phyloP scores from a whole-genome alignment of 78 protist genomes.

The Dictyostelium intermedium region DNA sequence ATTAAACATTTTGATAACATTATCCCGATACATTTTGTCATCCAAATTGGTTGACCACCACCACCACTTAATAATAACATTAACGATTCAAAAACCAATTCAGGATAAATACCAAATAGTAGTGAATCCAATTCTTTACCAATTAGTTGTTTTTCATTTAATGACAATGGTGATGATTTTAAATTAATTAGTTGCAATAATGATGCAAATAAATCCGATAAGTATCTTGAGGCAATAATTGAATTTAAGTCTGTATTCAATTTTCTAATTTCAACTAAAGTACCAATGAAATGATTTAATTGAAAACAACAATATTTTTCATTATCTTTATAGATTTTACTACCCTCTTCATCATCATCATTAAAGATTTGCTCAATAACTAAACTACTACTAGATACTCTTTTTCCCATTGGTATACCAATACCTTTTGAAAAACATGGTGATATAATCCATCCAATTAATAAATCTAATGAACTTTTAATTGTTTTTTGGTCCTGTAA shows the following conservation, averaged over 20 bases:
- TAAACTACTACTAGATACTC: conserved; percentile 13
- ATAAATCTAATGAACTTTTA: conserved; percentile 41
- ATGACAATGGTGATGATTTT: conserved; percentile 3
- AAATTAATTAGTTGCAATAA: conserved; percentile 30
- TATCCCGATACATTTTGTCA: conserved; percentile 5
- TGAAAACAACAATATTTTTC: background rate
- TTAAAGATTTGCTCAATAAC: background rate
- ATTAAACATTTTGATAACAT: conserved; percentile 63
- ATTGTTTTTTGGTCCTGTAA: conserved; percentile 41
- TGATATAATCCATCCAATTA: conserved; percentile 50
- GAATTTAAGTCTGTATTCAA: conserved; percentile 27
- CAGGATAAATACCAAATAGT: conserved; percentile 35
- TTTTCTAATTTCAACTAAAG: background rate
- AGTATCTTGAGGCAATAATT: conserved; percentile 33
- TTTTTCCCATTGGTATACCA: conserved; percentile 45
- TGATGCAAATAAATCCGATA: conserved; percentile 48
- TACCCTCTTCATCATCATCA: background rate
- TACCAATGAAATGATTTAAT: background rate
- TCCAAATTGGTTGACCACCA: conserved; percentile 7
- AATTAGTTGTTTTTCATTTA: background rate
- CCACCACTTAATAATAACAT: background rate
- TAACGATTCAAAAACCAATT: conserved; percentile 58
- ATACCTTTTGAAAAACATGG: conserved; percentile 21
- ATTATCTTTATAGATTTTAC: background rate
- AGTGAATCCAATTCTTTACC: conserved; percentile 25